Base-by-base conservation (phyloP, 2,329 filamentous ascomycete species). In the Seiridium unicorne region DNA sequence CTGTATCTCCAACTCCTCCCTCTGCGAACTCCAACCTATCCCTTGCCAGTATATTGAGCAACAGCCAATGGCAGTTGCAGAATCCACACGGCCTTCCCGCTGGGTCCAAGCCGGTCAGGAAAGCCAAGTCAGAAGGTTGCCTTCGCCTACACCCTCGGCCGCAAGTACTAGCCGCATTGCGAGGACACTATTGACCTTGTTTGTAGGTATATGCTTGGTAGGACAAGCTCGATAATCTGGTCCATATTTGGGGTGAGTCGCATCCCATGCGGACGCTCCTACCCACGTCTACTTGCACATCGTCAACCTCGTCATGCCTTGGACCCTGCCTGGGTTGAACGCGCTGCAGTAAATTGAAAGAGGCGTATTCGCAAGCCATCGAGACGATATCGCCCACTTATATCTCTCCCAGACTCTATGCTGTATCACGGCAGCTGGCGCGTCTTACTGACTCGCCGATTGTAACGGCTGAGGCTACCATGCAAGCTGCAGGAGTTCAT, bases 11-110 rank as follows among this genome's bases (percentile, higher is more conserved):
- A 55, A 55, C 42, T 44, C 46, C 46, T 44, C 18, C n/a, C 31
- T 55, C 9, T 9, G 31, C n/a, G 6, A 44, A 13, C n/a, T 55
- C 38, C 36, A 44, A 13, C 44, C 38, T 31, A 38, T 38, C 38
- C n/a, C 38, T 31, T 8, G 11, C 35, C 36, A 55, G 38, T 55
- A 34, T 7, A 31, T 35, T 13, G 38, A 44, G 38, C 18, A 55
- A 26, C 36, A 55, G 13, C 53, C 53, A 55, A 44, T 55, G 44
- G 38, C 35, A 26, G 44, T 35, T 55, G 53, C 53, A 55, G 35
- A 18, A 9, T 32, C 46, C 7, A 49, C 47, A 49, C 26, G 47
- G 49, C 49, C 49, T 53, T 53, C 34, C 49, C 49, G 49, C 34
- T 35, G 32, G 49, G 49, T 53, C n/a, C 49, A 18, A 53, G 35